These are phyloP conservation scores for Penicillium soppii DNA, from an alignment of 495 filamentous ascomycete genomes.

Conservation along the genomic window DNA sequence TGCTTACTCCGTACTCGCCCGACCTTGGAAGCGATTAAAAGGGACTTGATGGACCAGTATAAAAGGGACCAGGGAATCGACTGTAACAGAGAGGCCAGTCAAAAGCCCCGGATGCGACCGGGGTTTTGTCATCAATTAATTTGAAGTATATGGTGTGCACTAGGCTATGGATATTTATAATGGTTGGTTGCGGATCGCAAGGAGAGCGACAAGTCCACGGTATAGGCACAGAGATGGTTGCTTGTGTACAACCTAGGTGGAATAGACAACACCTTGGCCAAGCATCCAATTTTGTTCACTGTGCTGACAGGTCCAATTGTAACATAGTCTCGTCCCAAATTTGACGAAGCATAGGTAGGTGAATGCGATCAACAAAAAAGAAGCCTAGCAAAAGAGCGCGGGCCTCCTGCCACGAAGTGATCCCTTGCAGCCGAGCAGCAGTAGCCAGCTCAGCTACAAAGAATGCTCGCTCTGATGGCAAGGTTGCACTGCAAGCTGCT, in stretches of 20 bases:
- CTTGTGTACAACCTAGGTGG: background rate
- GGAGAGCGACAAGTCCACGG: background rate
- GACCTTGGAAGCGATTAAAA: too few species aligned
- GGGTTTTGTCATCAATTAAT: too few species aligned
- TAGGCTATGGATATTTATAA: background rate
- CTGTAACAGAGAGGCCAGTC: too few species aligned
- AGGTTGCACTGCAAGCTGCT: conserved; percentile 31
- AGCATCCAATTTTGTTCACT: conserved; percentile 3
- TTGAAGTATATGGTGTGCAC: too few species aligned
- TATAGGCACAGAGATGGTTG: background rate
- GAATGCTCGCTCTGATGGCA: conserved; percentile 31
- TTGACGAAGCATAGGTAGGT: conserved; percentile 31
- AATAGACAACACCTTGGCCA: background rate
- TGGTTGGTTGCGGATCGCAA: too few species aligned
- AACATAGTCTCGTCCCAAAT: conserved; percentile 41
- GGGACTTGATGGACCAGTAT: too few species aligned
- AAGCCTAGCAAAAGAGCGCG: conserved; percentile 35
- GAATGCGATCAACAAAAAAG: conserved; percentile 44
- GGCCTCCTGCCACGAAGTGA: conserved; percentile 40
- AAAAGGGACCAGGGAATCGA: too few species aligned
- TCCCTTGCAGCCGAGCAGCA: conserved; percentile 29
- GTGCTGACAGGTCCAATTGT: conserved; percentile 9
- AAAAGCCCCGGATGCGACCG: too few species aligned
- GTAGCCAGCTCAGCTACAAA: conserved; percentile 39
- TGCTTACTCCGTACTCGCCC: too few species aligned